These are phyloP conservation scores for Boletellus sp. DNA, from an alignment of 1,284 basidiomycete species.

Conservation along the genomic window DNA sequence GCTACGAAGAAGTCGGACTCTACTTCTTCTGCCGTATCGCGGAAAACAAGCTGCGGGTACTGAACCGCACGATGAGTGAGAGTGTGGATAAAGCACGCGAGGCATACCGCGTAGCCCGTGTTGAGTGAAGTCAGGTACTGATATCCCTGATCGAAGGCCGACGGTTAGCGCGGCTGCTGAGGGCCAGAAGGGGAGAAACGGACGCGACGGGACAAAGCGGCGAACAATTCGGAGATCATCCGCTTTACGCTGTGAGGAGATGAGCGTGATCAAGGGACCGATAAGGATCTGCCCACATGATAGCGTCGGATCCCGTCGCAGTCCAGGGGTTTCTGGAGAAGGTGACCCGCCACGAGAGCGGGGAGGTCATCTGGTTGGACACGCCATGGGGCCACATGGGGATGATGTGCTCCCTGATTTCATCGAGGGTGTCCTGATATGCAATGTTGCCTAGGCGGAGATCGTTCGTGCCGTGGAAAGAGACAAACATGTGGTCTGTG, in stretches of 20 bases:
- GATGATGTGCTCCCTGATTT: conserved; percentile 40
- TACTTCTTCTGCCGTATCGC: conserved; percentile 44
- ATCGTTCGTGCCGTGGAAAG: conserved; percentile 44
- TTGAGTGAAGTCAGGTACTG: conserved; percentile 60
- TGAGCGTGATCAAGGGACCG: background rate
- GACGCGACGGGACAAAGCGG: conserved; percentile 40
- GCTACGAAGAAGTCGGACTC: conserved; percentile 57
- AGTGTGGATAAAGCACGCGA: background rate
- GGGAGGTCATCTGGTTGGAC: conserved; percentile 25
- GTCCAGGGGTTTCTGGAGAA: conserved; percentile 47
- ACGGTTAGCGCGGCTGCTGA: conserved; percentile 11
- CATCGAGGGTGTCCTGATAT: conserved; percentile 36
- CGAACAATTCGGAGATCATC: conserved; percentile 42
- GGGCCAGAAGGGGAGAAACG: conserved; percentile 8
- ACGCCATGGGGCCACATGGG: conserved; percentile 48
- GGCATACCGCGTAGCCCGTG: conserved; percentile 48
- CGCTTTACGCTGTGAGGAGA: conserved; percentile 37
- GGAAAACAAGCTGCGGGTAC: conserved; percentile 61
- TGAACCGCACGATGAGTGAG: conserved; percentile 22
- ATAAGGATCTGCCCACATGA: conserved; percentile 35
- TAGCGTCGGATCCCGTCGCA: conserved; percentile 37
- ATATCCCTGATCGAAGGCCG: conserved; percentile 38
- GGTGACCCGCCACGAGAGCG: conserved; percentile 39
- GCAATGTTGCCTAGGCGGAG: conserved; percentile 41
- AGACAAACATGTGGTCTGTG: conserved; percentile 55